Conservation (phyloP, 495 filamentous ascomycete genomes). For the Aspergillus sclerotioniger region DNA sequence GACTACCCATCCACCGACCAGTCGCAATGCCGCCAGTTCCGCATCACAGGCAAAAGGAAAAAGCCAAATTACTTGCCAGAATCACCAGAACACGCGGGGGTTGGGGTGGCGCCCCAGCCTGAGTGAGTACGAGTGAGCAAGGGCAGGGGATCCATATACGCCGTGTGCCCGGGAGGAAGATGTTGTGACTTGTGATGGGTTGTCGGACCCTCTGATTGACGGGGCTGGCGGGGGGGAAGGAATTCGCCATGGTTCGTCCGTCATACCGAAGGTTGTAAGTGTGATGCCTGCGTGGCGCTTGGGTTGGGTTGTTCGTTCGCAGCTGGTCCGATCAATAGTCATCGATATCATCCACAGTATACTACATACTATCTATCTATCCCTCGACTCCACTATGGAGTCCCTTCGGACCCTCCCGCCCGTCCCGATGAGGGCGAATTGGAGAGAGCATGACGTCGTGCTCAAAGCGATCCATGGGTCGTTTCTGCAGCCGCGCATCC, state of each 20-base stretch:
- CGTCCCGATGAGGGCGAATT: background rate
- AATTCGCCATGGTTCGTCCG: conserved; percentile 15
- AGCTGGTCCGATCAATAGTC: background rate
- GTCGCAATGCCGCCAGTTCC: background rate
- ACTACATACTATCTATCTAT: no score
- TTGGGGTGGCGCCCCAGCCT: conserved; percentile 13
- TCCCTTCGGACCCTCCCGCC: conserved; percentile 3
- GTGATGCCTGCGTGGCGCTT: conserved; percentile 1
- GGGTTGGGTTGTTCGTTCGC: background rate
- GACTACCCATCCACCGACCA: conserved; percentile 1
- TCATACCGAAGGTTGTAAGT: conserved; percentile 6
- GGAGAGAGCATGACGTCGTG: background rate
- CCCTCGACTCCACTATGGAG: background rate
- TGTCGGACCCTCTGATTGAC: conserved; percentile 11
- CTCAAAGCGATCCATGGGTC: background rate
- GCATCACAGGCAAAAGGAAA: conserved; percentile 6
- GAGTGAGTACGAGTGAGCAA: conserved; percentile 11
- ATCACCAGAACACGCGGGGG: conserved; percentile 8
- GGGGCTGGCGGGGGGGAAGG: conserved; percentile 5
- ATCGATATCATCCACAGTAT: background rate
- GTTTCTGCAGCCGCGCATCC: background rate
- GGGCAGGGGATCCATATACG: conserved; percentile 5
- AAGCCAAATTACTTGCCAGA: conserved; percentile 3
- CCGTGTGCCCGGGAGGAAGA: conserved; percentile 1
- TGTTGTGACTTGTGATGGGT: conserved; percentile 4